Base-by-base conservation (phyloP, 768 basidiomycete species). In the Amanita exitialis region DNA sequence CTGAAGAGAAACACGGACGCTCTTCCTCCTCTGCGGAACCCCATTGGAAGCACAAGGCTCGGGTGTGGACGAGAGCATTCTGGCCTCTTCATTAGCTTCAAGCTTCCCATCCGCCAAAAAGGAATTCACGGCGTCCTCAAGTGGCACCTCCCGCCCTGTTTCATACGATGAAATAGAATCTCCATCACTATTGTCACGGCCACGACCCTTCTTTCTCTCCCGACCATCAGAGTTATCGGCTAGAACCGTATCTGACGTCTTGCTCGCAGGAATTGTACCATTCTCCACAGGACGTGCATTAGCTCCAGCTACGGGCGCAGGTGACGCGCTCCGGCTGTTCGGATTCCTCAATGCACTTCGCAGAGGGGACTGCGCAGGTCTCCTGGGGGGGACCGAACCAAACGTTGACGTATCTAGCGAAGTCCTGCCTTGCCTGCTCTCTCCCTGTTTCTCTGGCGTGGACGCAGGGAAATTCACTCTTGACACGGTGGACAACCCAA, bases 1-100 rank as follows among this genome's bases (percentile, higher is more conserved):
- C 39, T 81, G 75, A 34, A 90, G 63, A 25, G 84, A 86, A 47
- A 91, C 82, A 6, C 89, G 71, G 30, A 91, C 89, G 58, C 86
- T 88, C 66, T 90, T 90, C 56, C 75, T 63, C 47, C 75, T 64
- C 49, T 64, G 63, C 6, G 69, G 61, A 23, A 35, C 25, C 10
- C 46, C 46, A n/a, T 20, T 46, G 36, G 47, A 35, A 32, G 54
- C 23, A 35, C 53, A 55, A 18, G 58, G 58, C 16, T 25, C 32
- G 3, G 52, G n/a, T n/a, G n/a, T n/a, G n/a, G n/a, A n/a, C n/a
- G n/a, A n/a, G n/a, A n/a, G 6, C 15, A 42, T 42, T 34, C 9
- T 32, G 13, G 25, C 18, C 18, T 21, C 35, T 18, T 21, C 36
- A 23, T 38, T 30, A 27, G 25, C 50, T 10, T 32, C 39, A 9